Evolutionary conservation across 208 protist genomes (phyloP), one percentile per base, ranked within the genome.

Genomic region (Crithidia thermophila): DNA sequence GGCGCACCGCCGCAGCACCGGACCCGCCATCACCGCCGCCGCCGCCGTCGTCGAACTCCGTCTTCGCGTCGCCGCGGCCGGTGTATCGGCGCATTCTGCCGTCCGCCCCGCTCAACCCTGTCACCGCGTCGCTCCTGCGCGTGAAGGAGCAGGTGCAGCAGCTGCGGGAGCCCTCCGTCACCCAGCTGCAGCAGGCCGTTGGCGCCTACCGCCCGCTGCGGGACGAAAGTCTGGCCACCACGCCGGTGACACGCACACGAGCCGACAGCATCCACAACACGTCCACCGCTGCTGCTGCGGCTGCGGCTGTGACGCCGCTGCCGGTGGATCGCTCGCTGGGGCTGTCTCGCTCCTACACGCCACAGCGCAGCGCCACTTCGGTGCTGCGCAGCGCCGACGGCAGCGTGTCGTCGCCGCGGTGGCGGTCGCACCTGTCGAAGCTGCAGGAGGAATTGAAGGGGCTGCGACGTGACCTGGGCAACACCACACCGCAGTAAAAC

Each of bases 401-500:
- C 55, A 16, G 18, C 36, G 56, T 45, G 4, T 49, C 59, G 0
- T 67, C 68, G 13, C 68, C 69, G 25, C 67, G 69, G 40, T 93
- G 81, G 87, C 80, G 68, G 21, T 66, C 78, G 5, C 68, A 74
- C 47, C 88, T 90, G 79, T 23, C 47, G 0, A 67, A 77, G 40
- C 65, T 93, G 55, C 71, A 84, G 62, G 69, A 57, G 14, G 87
- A 90, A 39, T 56, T 93, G 53, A 68, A 70, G 13, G 61, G 77
- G 11, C 77, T 93, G 34, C 75, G 76, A 18, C 69, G 72, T 13
- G 84, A 88, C 27, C 51, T 88, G 34, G 69, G 47, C 36, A 28
- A 56, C 1, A 25, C 59, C 1, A 50, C 47, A 10, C 55, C 63
- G 39, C 55, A 28, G 4, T 20, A 27, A 46, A 18, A 23, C 30